Evolutionary conservation across 768 basidiomycete genomes (phyloP).

Genomic region (Lyophyllum atratum): DNA sequence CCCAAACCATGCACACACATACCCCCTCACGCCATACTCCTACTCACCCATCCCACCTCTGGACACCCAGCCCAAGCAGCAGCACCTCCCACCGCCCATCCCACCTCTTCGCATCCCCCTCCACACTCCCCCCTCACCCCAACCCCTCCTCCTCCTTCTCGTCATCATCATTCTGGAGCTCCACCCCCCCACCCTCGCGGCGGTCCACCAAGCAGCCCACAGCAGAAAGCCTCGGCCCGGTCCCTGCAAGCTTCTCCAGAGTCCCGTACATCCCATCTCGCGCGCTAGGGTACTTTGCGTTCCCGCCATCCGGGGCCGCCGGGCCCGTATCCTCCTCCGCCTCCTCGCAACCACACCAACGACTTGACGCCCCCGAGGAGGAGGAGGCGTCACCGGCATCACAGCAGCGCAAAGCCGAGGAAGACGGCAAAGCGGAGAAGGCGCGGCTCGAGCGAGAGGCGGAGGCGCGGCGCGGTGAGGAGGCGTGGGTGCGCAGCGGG

Average conservation of each 20-base stretch:
- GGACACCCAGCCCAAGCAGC: no score
- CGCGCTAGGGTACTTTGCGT: constrained; percentile 12
- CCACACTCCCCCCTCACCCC: neutral
- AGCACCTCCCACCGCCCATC: neutral
- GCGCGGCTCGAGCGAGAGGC: constrained; percentile 31
- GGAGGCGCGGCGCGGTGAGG: constrained; percentile 51
- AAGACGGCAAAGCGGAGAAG: neutral
- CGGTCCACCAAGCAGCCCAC: neutral
- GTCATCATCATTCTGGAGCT: neutral
- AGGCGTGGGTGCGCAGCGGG: constrained; percentile 62
- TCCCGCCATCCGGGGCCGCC: constrained; percentile 1
- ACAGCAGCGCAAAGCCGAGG: neutral
- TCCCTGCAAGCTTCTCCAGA: neutral
- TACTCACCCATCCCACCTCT: no score
- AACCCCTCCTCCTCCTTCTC: neutral
- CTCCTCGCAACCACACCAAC: no score
- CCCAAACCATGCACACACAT: no score
- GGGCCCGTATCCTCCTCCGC: no score
- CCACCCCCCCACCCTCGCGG: neutral
- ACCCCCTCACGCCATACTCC: no score
- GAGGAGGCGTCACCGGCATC: neutral
- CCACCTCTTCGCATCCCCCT: neutral
- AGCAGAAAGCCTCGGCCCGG: neutral
- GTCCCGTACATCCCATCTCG: neutral
- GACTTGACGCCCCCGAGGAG: no score